Conservation (phyloP, 169 alveolate species). For the Plasmodium ovale region DNA sequence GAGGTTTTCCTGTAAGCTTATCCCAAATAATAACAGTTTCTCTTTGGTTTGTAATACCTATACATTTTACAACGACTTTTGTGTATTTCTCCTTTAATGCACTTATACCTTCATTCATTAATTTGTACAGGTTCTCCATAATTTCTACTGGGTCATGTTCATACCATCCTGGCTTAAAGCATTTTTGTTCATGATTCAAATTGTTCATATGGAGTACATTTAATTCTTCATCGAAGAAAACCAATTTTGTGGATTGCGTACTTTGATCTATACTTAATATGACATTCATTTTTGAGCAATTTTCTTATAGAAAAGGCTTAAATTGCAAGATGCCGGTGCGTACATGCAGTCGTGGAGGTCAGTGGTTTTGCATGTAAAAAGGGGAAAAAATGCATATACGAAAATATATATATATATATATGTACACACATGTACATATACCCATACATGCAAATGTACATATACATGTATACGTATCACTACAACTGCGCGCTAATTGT, state of each 20-base stretch:
- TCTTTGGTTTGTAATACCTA: constrained; percentile 91
- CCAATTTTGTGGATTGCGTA: constrained; percentile 90
- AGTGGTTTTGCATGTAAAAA: too few species aligned
- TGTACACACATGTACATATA: too few species aligned
- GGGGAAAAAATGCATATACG: too few species aligned
- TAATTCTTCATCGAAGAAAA: constrained; percentile 82
- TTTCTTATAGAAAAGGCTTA: too few species aligned
- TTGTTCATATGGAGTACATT: constrained; percentile 74
- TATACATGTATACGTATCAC: too few species aligned
- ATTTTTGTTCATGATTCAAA: constrained; percentile 83
- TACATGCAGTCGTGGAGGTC: too few species aligned
- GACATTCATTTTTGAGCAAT: constrained; percentile 79
- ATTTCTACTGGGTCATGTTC: constrained; percentile 89
- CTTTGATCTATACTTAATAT: constrained; percentile 89
- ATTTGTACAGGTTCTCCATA: constrained; percentile 78
- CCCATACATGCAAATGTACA: too few species aligned
- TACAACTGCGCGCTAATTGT: too few species aligned
- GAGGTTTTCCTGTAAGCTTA: constrained; percentile 89
- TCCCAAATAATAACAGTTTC: constrained; percentile 92
- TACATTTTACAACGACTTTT: constrained; percentile 77
- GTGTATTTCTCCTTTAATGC: constrained; percentile 69
- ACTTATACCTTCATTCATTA: constrained; percentile 83
- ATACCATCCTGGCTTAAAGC: constrained; percentile 89
- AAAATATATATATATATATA: too few species aligned
- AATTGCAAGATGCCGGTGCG: too few species aligned